A percentile compares a stretch with the other conserved stretches of the same genome.
These are phyloP conservation scores for Gentiana dahurica DNA, from an alignment of 257 asterid species.

Conservation along the genomic window DNA sequence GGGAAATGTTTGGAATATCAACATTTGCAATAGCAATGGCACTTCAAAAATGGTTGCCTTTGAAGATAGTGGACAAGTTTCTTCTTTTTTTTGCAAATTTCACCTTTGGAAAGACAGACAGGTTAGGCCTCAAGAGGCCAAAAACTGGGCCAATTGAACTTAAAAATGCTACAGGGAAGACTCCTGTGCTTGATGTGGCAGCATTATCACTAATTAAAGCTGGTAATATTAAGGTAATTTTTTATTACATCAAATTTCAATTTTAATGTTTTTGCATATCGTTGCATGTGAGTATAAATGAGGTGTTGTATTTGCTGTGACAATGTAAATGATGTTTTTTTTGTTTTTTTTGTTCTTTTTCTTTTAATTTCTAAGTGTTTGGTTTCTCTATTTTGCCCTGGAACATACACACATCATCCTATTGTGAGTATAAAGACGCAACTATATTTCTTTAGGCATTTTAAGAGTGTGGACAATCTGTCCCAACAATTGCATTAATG, in stretches of 20 bases:
- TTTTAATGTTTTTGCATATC: too few species aligned
- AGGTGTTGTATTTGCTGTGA: too few species aligned
- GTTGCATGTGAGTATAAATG: too few species aligned
- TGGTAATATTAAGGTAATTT: constrained; percentile 60
- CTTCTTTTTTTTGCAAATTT: constrained; percentile 43
- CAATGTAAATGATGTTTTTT: too few species aligned
- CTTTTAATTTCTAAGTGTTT: too few species aligned
- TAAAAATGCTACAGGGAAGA: constrained; percentile 79
- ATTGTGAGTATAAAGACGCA: too few species aligned
- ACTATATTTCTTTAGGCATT: too few species aligned
- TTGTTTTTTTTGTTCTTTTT: too few species aligned
- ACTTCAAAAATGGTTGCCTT: constrained; percentile 63
- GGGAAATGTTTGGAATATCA: constrained; percentile 77
- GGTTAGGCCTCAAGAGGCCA: constrained; percentile 67
- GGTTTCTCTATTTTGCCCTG: too few species aligned
- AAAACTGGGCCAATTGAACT: constrained; percentile 86
- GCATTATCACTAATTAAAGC: constrained; percentile 56
- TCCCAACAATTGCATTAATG: too few species aligned
- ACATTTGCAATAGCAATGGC: constrained; percentile 64
- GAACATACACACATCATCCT: too few species aligned
- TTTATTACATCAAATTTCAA: neutral
- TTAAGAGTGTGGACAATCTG: too few species aligned
- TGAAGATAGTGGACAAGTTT: constrained; percentile 59
- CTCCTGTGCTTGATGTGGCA: constrained; percentile 90
- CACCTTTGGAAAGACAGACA: constrained; percentile 51